phyloP scores from a whole-genome alignment of 169 alveolate species.

The Plasmodium berghei region DNA sequence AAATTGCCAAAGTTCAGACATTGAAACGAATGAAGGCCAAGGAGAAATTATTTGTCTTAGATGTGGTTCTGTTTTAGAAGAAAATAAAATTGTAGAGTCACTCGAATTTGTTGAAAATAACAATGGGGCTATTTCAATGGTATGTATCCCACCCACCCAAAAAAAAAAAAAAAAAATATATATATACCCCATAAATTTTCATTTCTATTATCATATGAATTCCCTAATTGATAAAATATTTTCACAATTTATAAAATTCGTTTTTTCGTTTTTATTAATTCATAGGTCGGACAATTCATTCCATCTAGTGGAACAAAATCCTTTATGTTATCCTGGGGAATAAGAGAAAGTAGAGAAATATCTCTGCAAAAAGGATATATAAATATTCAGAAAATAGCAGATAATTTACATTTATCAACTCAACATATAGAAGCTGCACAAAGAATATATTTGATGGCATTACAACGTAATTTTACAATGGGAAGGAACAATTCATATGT shows the following conservation, averaged over 20 bases:
- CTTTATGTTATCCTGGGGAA: constrained; percentile 86
- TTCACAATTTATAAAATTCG: no score
- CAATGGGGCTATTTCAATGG: constrained; percentile 86
- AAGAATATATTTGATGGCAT: constrained; percentile 93
- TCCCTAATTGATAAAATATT: no score
- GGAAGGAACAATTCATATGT: constrained; percentile 95
- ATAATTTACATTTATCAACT: constrained; percentile 87
- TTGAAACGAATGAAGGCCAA: constrained; percentile 82
- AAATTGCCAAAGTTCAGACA: constrained; percentile 61
- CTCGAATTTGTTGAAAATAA: constrained; percentile 87
- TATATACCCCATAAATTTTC: neutral
- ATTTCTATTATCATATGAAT: no score
- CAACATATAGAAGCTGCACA: constrained; percentile 92
- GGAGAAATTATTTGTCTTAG: constrained; percentile 90
- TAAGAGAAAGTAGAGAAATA: constrained; percentile 87
- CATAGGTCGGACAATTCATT: constrained; percentile 86
- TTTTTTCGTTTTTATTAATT: neutral
- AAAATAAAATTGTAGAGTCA: constrained; percentile 88
- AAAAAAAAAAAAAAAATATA: constrained; percentile 8
- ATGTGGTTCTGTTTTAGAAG: constrained; percentile 92
- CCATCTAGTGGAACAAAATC: constrained; percentile 88
- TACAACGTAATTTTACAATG: constrained; percentile 94
- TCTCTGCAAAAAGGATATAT: constrained; percentile 86
- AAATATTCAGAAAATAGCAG: constrained; percentile 90
- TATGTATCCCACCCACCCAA: neutral